Evolutionary conservation across 805 yeast genomes (phyloP), one percentile per base, ranked within the genome.

Genomic region (Hemisphaericaspora nanyangensis): DNA sequence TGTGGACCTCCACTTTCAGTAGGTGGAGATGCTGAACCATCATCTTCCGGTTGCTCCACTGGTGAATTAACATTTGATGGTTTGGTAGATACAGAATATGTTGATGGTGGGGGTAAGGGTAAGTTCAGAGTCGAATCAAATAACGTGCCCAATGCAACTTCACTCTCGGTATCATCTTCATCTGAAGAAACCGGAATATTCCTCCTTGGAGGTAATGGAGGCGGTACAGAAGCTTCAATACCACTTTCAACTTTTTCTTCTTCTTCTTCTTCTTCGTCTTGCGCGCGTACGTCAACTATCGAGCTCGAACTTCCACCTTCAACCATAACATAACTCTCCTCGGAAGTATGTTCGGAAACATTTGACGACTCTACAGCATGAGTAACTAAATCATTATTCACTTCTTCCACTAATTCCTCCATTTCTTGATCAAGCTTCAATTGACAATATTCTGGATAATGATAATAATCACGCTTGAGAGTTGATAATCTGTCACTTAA

Each of bases 131-230:
- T 38, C 29, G 42, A 50, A 34, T 53, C 58, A 39, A 53, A 52
- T 25, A 55, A 42, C 40, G 50, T 45, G 38, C 27, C 55, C 45
- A 39, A 44, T 3, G 44, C 48, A 18, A 45, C 46, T 37, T 60
- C 68, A 35, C 51, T 46, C 20, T 58, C 63, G 4, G 52, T 43
- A 16, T 58, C 63, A n/a, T 61, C 65, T 30, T 55, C 65, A 10
- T 19, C 28, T 25, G 48, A 12, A 44, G 37, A 3, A 39, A 35
- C 12, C 12, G 26, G 26, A 8, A 22, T 12, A 12, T 8, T 8
- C 11, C 26, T 22, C 11, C 26, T 22, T 8, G 26, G 26, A 8
- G 31, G 31, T 29, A 17, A 17, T 15, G 11, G 8, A 10, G 31
- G 6, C 12, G 31, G 31, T 25, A n/a, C 28, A 25, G n/a, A 11